Base-by-base conservation (phyloP, 1,139 yeast genomes). In the Scheffersomyces parashehatae region DNA sequence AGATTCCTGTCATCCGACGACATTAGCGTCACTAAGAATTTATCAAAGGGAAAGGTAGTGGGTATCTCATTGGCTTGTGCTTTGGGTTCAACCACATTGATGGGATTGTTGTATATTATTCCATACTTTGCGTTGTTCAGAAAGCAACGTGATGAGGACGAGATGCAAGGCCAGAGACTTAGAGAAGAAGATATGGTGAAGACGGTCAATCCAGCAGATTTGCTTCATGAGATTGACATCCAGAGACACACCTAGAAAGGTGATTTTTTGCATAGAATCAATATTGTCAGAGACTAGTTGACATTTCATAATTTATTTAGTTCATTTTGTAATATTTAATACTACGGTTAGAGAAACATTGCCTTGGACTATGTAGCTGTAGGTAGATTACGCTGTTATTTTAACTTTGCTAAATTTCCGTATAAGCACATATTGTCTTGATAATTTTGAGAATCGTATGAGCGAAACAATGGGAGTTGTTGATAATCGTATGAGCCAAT, bases 51-150 rank as follows among this genome's bases (percentile, higher is more conserved):
- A 1, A 88, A 83, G 60, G 90, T 91, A 14, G 96, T 90, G 6
- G 85, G 96, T 29, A 82, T 93, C 32, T 85, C 96, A 0, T 75
- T 90, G 45, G 98, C 97, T 0, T 79, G 93, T 58, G 91, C 98
- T 0, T 64, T 93, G 35, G 96, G 93, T 1, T 81, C 97, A 2
- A 80, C 91, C 38, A 70, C 84, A 9, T 60, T 88, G 1, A 62
- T 91, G 41, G 86, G 93, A 26, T 67, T 81, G 26, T 60, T 82
- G 36, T 90, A 87, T 46, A 70, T 85, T 11, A 60, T 82, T 4
- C 76, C 85, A 4, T 73, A 77, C 45, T 72, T 73, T 58, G 70
- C 73, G 38, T 70, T 77, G 38, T 77, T 68, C 70, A 73, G 67
- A 60, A 69, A 53, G 67, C 62, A 71, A 73, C 55, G 67, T 64